Conservation (phyloP, 75 land plant species). For the Pinus tabuliformis region DNA sequence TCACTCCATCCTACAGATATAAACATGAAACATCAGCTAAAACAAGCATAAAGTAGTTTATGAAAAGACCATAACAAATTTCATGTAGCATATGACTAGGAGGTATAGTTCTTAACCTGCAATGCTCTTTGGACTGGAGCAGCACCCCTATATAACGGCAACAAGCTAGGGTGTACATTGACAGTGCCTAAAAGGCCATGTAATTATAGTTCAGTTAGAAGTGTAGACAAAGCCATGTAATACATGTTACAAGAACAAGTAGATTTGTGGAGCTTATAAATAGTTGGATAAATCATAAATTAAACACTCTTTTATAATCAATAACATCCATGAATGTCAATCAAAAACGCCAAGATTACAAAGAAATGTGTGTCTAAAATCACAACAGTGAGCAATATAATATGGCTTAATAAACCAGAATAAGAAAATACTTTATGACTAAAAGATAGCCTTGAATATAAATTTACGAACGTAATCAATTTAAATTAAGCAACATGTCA, state of each 20-base stretch:
- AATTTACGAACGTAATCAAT: background rate
- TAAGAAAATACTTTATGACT: background rate
- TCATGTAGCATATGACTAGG: background rate
- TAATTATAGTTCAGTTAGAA: background rate
- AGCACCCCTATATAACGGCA: constrained; percentile 97
- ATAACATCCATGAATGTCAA: background rate
- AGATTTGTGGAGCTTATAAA: background rate
- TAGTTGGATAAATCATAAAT: background rate
- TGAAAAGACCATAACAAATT: background rate
- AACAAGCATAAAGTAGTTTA: background rate
- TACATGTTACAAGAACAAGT: background rate
- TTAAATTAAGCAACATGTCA: background rate
- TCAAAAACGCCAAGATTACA: background rate
- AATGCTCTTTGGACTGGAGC: constrained; percentile 99
- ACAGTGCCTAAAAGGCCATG: constrained; percentile 71
- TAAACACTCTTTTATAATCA: background rate
- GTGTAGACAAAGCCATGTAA: background rate
- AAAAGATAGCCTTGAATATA: background rate
- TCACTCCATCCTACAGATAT: constrained; percentile 78
- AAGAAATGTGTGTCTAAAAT: background rate
- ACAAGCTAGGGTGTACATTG: constrained; percentile 96
- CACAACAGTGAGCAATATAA: background rate
- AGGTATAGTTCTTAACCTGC: constrained; percentile 47
- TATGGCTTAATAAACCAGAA: background rate
- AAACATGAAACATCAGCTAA: background rate